phyloP scores from a whole-genome alignment of 1,284 basidiomycete species.

The Fistulinella cinereoalba region DNA sequence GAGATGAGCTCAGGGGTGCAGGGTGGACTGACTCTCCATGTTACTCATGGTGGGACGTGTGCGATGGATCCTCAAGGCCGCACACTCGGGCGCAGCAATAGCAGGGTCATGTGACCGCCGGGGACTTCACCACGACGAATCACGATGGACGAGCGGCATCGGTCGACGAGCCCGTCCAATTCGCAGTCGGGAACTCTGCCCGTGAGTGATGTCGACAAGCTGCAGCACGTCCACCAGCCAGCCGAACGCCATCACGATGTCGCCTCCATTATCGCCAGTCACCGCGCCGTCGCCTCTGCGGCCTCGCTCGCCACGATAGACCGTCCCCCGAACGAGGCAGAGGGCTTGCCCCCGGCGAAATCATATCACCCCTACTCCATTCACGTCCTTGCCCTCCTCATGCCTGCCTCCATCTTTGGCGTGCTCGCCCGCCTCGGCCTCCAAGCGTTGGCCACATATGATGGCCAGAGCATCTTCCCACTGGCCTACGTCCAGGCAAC shows the following conservation, averaged over 20 bases:
- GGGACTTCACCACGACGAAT: too few relatives aligned
- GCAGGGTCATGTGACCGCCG: background rate
- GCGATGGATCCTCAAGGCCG: too few relatives aligned
- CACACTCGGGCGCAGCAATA: background rate
- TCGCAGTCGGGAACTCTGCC: background rate
- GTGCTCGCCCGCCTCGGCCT: constrained; percentile 75
- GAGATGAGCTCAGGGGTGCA: too few relatives aligned
- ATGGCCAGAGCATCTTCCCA: constrained; percentile 76
- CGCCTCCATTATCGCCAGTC: constrained; percentile 36
- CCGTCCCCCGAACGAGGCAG: constrained; percentile 45
- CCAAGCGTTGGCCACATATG: constrained; percentile 66
- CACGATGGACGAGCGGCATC: too few relatives aligned
- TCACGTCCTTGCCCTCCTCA: constrained; percentile 67
- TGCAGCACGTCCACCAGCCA: background rate
- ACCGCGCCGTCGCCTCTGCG: constrained; percentile 35
- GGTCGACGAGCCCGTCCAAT: background rate
- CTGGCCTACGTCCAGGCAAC: constrained; percentile 85
- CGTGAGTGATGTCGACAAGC: constrained; percentile 4
- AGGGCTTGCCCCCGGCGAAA: constrained; percentile 43
- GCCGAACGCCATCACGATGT: constrained; percentile 23
- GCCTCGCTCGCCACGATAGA: constrained; percentile 51
- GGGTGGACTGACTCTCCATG: constrained; percentile 75
- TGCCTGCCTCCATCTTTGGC: constrained; percentile 78
- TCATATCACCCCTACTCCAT: constrained; percentile 58
- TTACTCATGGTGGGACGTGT: constrained; percentile 72